Evolutionary conservation across 768 basidiomycete genomes (phyloP).

Genomic region (Mycena sanguinolenta): DNA sequence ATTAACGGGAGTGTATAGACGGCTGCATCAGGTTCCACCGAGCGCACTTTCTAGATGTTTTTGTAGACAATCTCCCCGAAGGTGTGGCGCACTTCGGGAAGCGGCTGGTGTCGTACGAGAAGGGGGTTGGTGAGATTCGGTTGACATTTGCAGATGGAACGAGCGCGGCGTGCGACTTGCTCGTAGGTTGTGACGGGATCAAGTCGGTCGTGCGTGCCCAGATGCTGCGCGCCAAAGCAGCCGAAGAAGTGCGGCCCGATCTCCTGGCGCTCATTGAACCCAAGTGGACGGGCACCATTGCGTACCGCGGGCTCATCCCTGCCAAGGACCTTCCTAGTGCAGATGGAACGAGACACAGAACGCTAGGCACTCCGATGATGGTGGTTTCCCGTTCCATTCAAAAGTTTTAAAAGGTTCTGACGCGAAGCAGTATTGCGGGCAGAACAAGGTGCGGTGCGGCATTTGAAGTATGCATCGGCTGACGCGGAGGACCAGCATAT

Average conservation of each 20-base stretch:
- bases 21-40: conserved; percentile 63
- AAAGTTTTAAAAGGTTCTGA: conserved; percentile 20
- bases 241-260: conserved; percentile 40
- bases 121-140: conserved; percentile 33
- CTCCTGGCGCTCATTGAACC: conserved; percentile 55
- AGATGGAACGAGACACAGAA: conserved; percentile 47
- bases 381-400: conserved; percentile 41
- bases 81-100: conserved; percentile 55
- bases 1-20: conserved; percentile 38
- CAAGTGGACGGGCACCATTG: conserved; percentile 60
- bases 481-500: conserved; percentile 52
- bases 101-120: conserved; percentile 47
- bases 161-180: conserved; percentile 53
- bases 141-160: conserved; percentile 49
- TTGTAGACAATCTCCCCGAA: conserved; percentile 50
- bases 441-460: conserved; percentile 52
- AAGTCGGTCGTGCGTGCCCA: conserved; percentile 51
- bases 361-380: conserved; percentile 58
- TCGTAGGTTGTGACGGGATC: conserved; percentile 63
- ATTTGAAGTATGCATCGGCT: neutral
- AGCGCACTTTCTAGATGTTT: conserved; percentile 61
- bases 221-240: conserved; percentile 45
- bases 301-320: conserved; percentile 61
- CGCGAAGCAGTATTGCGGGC: conserved; percentile 58
- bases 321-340: conserved; percentile 48